Conservation (phyloP, 768 basidiomycete genomes). For the Rhodotorula taiwanensis region DNA sequence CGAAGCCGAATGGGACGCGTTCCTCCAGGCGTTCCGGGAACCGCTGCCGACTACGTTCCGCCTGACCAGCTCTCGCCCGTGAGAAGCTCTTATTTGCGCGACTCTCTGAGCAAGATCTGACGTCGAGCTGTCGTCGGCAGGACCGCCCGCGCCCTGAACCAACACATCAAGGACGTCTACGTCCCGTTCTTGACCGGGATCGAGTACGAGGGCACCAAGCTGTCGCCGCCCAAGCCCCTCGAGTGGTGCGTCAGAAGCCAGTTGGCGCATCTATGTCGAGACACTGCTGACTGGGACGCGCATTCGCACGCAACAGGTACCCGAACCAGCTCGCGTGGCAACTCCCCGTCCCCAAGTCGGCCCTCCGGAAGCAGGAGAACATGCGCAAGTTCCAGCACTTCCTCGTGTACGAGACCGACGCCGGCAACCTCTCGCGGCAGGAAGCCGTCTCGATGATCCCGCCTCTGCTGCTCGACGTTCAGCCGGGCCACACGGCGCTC, state of each 20-base stretch:
- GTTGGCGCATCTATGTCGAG: neutral
- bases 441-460: constrained; percentile 99
- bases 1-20: constrained; percentile 66
- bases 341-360: constrained; percentile 81
- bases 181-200: constrained; percentile 68
- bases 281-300: neutral
- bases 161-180: constrained; percentile 66
- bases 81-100: no score
- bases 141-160: constrained; percentile 61
- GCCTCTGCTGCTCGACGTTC: constrained; percentile 86
- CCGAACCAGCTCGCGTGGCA: constrained; percentile 95
- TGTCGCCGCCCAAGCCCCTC: constrained; percentile 74
- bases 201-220: constrained; percentile 64
- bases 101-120: constrained; percentile 21
- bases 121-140: constrained; percentile 51
- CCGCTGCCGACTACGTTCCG: constrained; percentile 91
- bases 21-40: constrained; percentile 59
- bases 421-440: constrained; percentile 90
- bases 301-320: no score
- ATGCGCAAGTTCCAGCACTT: constrained; percentile 95
- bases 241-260: constrained; percentile 57
- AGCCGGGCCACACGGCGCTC: constrained; percentile 80
- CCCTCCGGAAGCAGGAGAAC: constrained; percentile 75
- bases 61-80: constrained; percentile 82
- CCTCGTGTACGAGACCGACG: constrained; percentile 94